These are phyloP conservation scores for Penicillium sp. DNA, from an alignment of 2,329 filamentous ascomycete species.

Conservation along the genomic window DNA sequence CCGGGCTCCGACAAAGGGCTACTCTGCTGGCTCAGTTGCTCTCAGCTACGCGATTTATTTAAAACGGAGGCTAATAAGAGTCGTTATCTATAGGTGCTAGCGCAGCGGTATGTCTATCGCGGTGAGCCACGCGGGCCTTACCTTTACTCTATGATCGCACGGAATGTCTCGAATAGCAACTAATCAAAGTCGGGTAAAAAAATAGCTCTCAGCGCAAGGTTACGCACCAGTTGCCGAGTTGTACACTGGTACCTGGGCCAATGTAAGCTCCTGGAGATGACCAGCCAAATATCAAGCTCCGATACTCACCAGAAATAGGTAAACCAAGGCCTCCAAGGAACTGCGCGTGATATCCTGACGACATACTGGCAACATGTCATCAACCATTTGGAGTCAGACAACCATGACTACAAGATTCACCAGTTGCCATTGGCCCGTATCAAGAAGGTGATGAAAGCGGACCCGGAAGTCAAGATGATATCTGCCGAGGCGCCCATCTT, in stretches of 20 bases:
- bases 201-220: conserved; percentile 77
- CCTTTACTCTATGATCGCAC: neutral
- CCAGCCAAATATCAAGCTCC: neutral
- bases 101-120: conserved; percentile 56
- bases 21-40: neutral
- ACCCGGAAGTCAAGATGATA: conserved; percentile 99
- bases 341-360: conserved; percentile 94
- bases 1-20: neutral
- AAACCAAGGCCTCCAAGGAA: conserved; percentile 87
- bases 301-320: conserved; percentile 57
- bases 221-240: conserved; percentile 86
- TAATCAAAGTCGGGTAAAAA: conserved; percentile 22
- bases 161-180: neutral
- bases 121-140: neutral
- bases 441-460: conserved; percentile 99
- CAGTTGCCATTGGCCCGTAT: conserved; percentile 95
- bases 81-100: conserved; percentile 56
- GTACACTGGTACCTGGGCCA: conserved; percentile 92
- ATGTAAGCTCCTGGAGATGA: conserved; percentile 57
- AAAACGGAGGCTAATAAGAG: conserved; percentile 9
- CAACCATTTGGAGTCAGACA: conserved; percentile 88
- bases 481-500: conserved; percentile 96
- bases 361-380: conserved; percentile 99
- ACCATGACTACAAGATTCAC: conserved; percentile 97
- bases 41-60: neutral